Conservation (phyloP, 2,329 filamentous ascomycete species). For the Nigrospora sphaerica region DNA sequence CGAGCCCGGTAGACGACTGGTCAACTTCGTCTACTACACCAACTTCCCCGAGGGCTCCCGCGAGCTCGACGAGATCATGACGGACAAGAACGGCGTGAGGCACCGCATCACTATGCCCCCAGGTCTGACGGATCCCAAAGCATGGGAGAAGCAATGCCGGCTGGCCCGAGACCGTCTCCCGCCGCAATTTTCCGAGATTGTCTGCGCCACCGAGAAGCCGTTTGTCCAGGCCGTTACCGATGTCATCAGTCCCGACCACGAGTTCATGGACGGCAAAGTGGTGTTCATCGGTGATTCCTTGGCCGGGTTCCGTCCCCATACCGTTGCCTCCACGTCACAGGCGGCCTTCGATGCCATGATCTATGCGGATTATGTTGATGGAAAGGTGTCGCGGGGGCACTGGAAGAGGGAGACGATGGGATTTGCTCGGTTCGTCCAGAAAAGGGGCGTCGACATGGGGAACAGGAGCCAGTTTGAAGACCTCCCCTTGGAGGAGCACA, state of each 20-base stretch:
- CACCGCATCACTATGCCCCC: conserved; percentile 29
- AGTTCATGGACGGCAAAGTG: conserved; percentile 28
- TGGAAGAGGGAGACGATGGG: conserved; percentile 27
- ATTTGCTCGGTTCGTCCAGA: conserved; percentile 25
- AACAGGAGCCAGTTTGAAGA: conserved; percentile 23
- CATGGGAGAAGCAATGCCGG: conserved; percentile 26
- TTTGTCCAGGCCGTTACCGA: conserved; percentile 35
- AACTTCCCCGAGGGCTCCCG: conserved; percentile 27
- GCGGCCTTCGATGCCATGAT: conserved; percentile 27
- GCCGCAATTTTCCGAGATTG: conserved; percentile 31
- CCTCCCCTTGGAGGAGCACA: conserved; percentile 22
- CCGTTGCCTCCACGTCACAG: conserved; percentile 34
- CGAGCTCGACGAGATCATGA: conserved; percentile 25
- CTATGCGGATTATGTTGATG: conserved; percentile 23
- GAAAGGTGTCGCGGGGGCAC: conserved; percentile 19
- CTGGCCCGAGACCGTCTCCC: conserved; percentile 24
- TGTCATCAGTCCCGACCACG: conserved; percentile 23
- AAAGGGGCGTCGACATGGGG: conserved; percentile 26
- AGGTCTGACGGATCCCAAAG: conserved; percentile 19
- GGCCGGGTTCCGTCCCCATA: conserved; percentile 35
- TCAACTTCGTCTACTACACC: conserved; percentile 40
- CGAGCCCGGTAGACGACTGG: conserved; percentile 27
- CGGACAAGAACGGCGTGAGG: conserved; percentile 21
- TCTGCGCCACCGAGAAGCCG: conserved; percentile 27
- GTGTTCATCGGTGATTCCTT: conserved; percentile 36